phyloP scores from a whole-genome alignment of 2,329 filamentous ascomycete species.

The Moelleriella libera region DNA sequence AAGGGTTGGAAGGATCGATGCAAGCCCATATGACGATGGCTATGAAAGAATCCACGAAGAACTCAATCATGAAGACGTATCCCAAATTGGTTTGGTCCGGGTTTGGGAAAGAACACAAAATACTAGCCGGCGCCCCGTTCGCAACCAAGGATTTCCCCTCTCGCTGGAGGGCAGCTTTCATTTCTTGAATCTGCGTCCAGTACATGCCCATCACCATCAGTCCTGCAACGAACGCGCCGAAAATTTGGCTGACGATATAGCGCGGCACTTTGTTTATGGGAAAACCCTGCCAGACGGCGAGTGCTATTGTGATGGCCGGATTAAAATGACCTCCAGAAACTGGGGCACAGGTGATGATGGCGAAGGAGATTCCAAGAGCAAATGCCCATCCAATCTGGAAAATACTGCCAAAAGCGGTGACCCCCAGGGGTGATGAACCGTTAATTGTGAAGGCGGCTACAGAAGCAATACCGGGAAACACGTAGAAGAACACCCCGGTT shows the following conservation, averaged over 20 bases:
- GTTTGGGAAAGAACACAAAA: conserved; percentile 39
- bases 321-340: conserved; percentile 42
- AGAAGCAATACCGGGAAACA: conserved; percentile 38
- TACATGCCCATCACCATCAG: conserved; percentile 42
- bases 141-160: conserved; percentile 17
- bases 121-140: conserved; percentile 34
- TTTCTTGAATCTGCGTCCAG: conserved; percentile 27
- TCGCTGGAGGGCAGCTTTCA: conserved; percentile 19
- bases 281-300: conserved; percentile 40
- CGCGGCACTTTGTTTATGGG: conserved; percentile 42
- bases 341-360: conserved; percentile 40
- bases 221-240: conserved; percentile 40
- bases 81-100: conserved; percentile 36
- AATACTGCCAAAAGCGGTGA: conserved; percentile 25
- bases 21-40: conserved; percentile 42
- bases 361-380: conserved; percentile 42
- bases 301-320: conserved; percentile 31
- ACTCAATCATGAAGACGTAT: conserved; percentile 43
- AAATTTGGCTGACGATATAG: conserved; percentile 41
- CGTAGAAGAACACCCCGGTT: conserved; percentile 42
- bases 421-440: conserved; percentile 19
- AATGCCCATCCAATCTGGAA: conserved; percentile 43
- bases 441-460: conserved; percentile 35
- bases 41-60: conserved; percentile 43
- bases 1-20: conserved; percentile 44